Conservation (phyloP, 768 basidiomycete genomes). For the Naganishia antarctica region DNA sequence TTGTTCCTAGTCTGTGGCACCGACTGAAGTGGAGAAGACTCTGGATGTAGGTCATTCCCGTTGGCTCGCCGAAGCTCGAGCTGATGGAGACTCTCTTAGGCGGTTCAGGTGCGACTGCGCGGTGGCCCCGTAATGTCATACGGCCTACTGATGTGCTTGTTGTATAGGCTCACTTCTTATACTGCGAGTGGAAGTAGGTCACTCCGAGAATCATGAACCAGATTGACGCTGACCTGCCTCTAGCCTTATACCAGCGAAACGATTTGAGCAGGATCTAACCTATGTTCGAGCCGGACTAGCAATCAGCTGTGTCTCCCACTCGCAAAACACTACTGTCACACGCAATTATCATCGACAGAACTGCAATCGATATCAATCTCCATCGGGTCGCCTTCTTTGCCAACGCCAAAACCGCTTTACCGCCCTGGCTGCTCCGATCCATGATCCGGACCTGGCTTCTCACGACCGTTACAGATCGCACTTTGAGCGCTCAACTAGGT, state of each 20-base stretch:
- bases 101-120: background rate
- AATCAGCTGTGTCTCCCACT: background rate
- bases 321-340: too few species aligned
- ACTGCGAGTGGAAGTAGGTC: slow-evolving; percentile 39
- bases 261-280: slow-evolving; percentile 40
- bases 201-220: background rate
- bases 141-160: slow-evolving; percentile 7
- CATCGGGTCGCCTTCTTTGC: slow-evolving; percentile 35
- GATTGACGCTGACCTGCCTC: background rate
- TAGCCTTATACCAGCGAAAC: slow-evolving; percentile 35
- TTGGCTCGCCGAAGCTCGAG: background rate
- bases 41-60: slow-evolving; percentile 31
- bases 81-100: background rate
- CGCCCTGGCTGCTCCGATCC: slow-evolving; percentile 29
- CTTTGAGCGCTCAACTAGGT: slow-evolving; percentile 34
- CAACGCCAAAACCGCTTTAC: slow-evolving; percentile 29
- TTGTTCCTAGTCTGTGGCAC: slow-evolving; percentile 33
- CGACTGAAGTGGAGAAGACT: slow-evolving; percentile 38
- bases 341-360: slow-evolving; percentile 13
- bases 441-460: slow-evolving; percentile 38
- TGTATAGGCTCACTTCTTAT: slow-evolving; percentile 37
- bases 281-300: slow-evolving; percentile 37
- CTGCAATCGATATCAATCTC: slow-evolving; percentile 40
- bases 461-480: slow-evolving; percentile 33
- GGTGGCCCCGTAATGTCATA: background rate